Base-by-base conservation (phyloP, 306 rosid genomes). In the Argentina anserina region DNA sequence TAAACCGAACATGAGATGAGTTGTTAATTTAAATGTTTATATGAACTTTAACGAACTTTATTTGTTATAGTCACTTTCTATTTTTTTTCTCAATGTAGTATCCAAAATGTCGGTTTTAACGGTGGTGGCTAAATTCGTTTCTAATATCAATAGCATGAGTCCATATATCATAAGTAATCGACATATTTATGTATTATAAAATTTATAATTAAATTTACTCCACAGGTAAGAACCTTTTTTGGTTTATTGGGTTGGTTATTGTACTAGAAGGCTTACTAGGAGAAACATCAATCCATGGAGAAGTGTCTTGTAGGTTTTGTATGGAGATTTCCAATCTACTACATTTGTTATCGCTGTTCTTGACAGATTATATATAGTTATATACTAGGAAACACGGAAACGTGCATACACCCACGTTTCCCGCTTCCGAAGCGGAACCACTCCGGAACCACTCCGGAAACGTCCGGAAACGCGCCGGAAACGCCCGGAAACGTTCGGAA, bases 71-170 rank as follows among this genome's bases (percentile, higher is more conserved):
- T n/a, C n/a, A n/a, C n/a, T n/a, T n/a, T n/a, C n/a, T n/a, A n/a
- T n/a, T n/a, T n/a, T n/a, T n/a, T n/a, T n/a, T n/a, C n/a, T n/a
- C n/a, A 2, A 59, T 4, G 2, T 14, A 15, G 40, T 15, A 59
- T 28, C 40, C 23, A 59, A 14, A 59, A 29, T 29, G 10, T 59
- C 11, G 65, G 65, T 59, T 59, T 59, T 59, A 29, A 59, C 64
- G n/a, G n/a, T 43, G 67, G 41, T 68, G 63, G 47, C 7, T 23
- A 70, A 64, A 31, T 60, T 73, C 65, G 20, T 67, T 77, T 58
- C 60, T 42, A 60, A 58, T 58, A 80, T 75, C 47, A 58, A 46
- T 73, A 68, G 76, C 71, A 63, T 34, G 39, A 71, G 33, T 69
- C 67, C 49, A 39, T 79, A 67, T 33, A 5, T 33, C 5, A 33